These are phyloP conservation scores for Cryptococcus hybrid DNA, from an alignment of 1,284 basidiomycete species.

Conservation along the genomic window DNA sequence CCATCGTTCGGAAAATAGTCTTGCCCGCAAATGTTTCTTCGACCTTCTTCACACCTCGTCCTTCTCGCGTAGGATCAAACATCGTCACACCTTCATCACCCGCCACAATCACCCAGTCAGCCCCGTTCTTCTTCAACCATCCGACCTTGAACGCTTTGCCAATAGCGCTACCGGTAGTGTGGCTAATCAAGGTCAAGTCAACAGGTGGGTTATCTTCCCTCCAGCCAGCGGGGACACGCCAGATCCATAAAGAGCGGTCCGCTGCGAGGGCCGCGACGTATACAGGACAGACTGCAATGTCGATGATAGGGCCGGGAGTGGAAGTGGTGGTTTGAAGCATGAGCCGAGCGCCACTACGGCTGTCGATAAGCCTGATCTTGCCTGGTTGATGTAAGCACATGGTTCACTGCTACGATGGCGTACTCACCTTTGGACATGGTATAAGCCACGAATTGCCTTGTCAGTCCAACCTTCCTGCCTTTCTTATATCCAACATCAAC, in stretches of 20 bases:
- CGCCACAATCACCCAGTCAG: slow-evolving; percentile 33
- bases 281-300: slow-evolving; percentile 29
- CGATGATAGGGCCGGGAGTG: slow-evolving; percentile 25
- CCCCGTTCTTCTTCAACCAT: slow-evolving; percentile 30
- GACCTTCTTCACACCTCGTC: neutral
- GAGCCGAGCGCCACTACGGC: slow-evolving; percentile 28
- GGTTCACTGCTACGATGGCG: neutral
- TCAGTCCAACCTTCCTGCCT: slow-evolving; percentile 34
- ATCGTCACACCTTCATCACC: slow-evolving; percentile 35
- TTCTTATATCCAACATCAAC: slow-evolving; percentile 20
- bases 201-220: slow-evolving; percentile 28
- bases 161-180: neutral
- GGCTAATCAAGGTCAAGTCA: slow-evolving; percentile 1
- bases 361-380: slow-evolving; percentile 38
- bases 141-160: slow-evolving; percentile 31
- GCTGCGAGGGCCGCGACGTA: slow-evolving; percentile 30
- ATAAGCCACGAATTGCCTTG: slow-evolving; percentile 37
- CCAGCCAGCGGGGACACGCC: slow-evolving; percentile 29
- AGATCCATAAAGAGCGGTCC: slow-evolving; percentile 30
- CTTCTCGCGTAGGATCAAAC: slow-evolving; percentile 13
- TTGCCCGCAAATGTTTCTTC: neutral
- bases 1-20: slow-evolving; percentile 34
- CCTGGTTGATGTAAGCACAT: slow-evolving; percentile 16
- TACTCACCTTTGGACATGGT: slow-evolving; percentile 30
- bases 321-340: slow-evolving; percentile 23